Base-by-base conservation (phyloP, 2,329 filamentous ascomycete genomes). In the Talaromyces atroroseus region DNA sequence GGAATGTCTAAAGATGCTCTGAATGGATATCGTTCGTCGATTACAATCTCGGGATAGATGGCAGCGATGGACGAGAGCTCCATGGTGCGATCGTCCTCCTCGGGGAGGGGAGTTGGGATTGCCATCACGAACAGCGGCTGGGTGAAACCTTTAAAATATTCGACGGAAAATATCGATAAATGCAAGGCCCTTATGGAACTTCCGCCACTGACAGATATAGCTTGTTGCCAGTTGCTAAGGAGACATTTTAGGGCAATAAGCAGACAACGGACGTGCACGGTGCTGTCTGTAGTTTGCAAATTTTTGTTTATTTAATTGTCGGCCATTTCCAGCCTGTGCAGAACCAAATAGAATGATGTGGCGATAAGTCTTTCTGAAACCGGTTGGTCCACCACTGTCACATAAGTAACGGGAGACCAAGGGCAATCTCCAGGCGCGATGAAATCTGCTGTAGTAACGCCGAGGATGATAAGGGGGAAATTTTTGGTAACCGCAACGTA, bases 11-110 rank as follows among this genome's bases (percentile, higher is more conserved):
- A 73, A 4, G 74, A 76, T 1, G 81, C 82, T 55, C 71, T 69
- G 63, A 78, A 81, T 0, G 75, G 73, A 34, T 73, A 66, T 8
- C 64, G 62, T 8, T 76, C 64, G 53, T 83, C 75, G 58, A 80
- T 67, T 32, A 72, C 68, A 18, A 86, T 76, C 69, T 87, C 83
- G 1, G 83, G 83, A 58, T 77, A 87, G 56, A 87, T 87, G 50
- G 83, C 82, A 46, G 77, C 75, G 57, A 87, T 77, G 23, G 82
- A 78, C 10, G 75, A 77, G 48, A 86, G 72, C 69, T 87, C 83
- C 62, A 84, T 77, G 29, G 76, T 74, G 59, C 83, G 78, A 62
- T 86, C 83, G 65, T 86, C 82, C 12, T 80, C 77, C 40, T 59
- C 57, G 4, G 45, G 18, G 44, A 52, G 48, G 18, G 44, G 12